Conservation (phyloP, 352 stramenopile species). For the Phytophthora sojae region DNA sequence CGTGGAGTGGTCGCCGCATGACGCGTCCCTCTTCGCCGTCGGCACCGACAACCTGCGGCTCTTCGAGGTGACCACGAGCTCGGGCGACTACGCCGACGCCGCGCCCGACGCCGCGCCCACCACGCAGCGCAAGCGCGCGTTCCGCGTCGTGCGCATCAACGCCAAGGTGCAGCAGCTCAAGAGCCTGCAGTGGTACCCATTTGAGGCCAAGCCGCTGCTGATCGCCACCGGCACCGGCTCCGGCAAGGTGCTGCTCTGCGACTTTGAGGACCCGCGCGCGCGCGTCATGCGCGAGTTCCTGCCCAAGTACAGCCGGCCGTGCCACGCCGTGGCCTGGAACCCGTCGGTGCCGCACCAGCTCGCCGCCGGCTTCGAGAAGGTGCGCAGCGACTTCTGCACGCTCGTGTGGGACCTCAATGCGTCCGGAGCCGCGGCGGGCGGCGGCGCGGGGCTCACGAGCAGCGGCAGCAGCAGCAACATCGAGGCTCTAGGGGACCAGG, state of each 20-base stretch:
- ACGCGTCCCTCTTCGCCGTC: constrained; percentile 84
- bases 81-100: constrained; percentile 7
- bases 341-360: constrained; percentile 75
- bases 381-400: constrained; percentile 86
- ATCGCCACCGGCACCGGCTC: constrained; percentile 79
- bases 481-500: constrained; percentile 41
- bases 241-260: constrained; percentile 85
- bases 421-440: constrained; percentile 20
- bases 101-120: constrained; percentile 29
- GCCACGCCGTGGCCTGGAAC: constrained; percentile 89
- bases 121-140: constrained; percentile 86
- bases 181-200: constrained; percentile 87
- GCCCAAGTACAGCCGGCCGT: constrained; percentile 85
- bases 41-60: constrained; percentile 83
- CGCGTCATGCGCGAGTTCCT: constrained; percentile 76
- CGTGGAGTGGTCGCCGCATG: constrained; percentile 87
- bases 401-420: constrained; percentile 87
- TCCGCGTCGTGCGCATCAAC: constrained; percentile 85
- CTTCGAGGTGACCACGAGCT: constrained; percentile 72
- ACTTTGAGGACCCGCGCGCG: constrained; percentile 76
- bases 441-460: constrained; percentile 19
- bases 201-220: constrained; percentile 74
- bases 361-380: constrained; percentile 87
- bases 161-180: constrained; percentile 81
- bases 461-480: constrained; percentile 35